Conservation (phyloP, 2,329 filamentous ascomycete species). For the Paracoccidioides brasiliensis region DNA sequence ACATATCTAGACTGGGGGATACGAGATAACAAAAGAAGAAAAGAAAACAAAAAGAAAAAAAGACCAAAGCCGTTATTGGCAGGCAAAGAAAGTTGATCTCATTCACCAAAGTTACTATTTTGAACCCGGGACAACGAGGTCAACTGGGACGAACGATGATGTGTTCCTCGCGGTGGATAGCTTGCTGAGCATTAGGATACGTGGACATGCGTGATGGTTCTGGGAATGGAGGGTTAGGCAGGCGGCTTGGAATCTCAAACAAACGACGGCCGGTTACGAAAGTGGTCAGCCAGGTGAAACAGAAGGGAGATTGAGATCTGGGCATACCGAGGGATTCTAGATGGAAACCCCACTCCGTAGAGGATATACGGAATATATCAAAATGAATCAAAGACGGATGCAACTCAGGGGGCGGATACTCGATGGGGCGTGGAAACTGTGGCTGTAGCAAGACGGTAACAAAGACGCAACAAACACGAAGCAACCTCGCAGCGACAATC, state of each 20-base stretch:
- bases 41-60: background rate
- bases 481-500: too few species aligned
- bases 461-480: background rate
- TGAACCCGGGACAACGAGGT: background rate
- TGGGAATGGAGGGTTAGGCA: background rate
- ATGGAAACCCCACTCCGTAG: too few species aligned
- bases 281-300: background rate
- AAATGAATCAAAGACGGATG: too few species aligned
- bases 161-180: background rate
- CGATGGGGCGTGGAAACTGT: background rate
- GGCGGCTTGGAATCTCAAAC: background rate
- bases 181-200: background rate
- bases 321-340: too few species aligned
- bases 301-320: background rate
- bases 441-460: background rate
- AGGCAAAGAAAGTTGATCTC: background rate
- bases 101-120: background rate
- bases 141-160: background rate
- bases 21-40: background rate
- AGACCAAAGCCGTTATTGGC: background rate
- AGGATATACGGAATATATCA: too few species aligned
- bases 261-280: background rate
- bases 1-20: background rate
- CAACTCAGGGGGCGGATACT: too few species aligned
- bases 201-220: background rate